Conservation (phyloP, 2,329 filamentous ascomycete species). For the Dactylella cylindrospora region DNA sequence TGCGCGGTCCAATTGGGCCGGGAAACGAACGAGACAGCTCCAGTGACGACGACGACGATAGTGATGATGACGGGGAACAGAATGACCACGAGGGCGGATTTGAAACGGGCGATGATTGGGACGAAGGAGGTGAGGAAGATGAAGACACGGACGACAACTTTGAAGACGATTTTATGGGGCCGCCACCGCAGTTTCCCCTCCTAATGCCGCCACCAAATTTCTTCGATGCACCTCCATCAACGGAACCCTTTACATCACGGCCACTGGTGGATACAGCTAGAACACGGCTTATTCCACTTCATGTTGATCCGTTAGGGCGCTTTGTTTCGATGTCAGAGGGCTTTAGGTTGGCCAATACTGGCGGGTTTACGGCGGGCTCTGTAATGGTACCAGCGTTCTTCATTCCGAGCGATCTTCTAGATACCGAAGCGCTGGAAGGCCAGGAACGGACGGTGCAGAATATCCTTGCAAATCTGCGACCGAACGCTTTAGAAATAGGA, state of each 20-base stretch:
- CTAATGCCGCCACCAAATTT: not conserved
- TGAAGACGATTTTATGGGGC: not conserved
- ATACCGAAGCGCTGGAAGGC: slow-evolving; percentile 21
- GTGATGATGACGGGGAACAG: not conserved
- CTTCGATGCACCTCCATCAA: no score
- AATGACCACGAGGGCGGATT: slow-evolving; percentile 5
- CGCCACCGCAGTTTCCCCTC: slow-evolving; percentile 1
- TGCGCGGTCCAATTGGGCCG: no score
- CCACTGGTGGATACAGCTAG: no score
- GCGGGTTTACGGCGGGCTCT: slow-evolving; percentile 1
- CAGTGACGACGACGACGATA: not conserved
- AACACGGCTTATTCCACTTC: no score
- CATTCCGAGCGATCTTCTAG: slow-evolving; percentile 8
- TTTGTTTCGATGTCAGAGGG: no score
- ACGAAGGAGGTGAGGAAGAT: slow-evolving; percentile 4
- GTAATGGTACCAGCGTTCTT: slow-evolving; percentile 23
- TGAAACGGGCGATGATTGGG: not conserved
- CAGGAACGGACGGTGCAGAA: slow-evolving; percentile 27
- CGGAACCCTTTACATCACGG: no score
- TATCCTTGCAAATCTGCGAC: slow-evolving; percentile 14
- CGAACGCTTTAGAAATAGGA: slow-evolving; percentile 14
- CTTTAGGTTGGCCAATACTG: no score
- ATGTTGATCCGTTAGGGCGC: no score
- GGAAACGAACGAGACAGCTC: no score
- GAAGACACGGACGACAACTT: no score